Conservation (phyloP, 441 rosid species). For the Populus hybrid region DNA sequence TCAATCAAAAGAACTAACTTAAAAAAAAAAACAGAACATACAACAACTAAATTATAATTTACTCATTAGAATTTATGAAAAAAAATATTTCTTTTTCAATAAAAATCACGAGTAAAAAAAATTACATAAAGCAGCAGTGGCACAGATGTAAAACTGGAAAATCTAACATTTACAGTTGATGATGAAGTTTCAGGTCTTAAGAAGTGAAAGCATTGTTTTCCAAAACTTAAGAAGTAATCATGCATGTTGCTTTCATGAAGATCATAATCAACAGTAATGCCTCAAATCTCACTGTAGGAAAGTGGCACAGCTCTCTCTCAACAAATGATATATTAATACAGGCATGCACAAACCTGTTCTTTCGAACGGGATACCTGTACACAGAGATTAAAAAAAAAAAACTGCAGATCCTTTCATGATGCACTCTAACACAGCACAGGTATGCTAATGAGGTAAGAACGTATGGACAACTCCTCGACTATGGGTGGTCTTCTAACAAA, state of each 20-base stretch:
- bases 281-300: no score
- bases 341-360: neutral
- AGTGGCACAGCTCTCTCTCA: neutral
- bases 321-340: constrained; percentile 1
- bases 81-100: neutral
- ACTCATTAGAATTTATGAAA: neutral
- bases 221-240: neutral
- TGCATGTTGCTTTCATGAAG: neutral
- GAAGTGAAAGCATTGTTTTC: neutral
- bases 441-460: neutral
- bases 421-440: neutral
- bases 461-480: neutral
- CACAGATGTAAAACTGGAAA: neutral
- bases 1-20: no score
- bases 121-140: neutral
- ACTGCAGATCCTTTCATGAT: neutral
- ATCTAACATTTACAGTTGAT: no score
- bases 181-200: neutral
- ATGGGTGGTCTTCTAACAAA: neutral
- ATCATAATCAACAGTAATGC: neutral
- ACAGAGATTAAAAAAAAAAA: neutral
- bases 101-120: no score
- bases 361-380: neutral
- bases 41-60: no score
- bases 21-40: no score